Percentiles rank a stretch among this genome's conserved stretches.
phyloP scores from a whole-genome alignment of 2,329 filamentous ascomycete species.

The Clonostachys solani region DNA sequence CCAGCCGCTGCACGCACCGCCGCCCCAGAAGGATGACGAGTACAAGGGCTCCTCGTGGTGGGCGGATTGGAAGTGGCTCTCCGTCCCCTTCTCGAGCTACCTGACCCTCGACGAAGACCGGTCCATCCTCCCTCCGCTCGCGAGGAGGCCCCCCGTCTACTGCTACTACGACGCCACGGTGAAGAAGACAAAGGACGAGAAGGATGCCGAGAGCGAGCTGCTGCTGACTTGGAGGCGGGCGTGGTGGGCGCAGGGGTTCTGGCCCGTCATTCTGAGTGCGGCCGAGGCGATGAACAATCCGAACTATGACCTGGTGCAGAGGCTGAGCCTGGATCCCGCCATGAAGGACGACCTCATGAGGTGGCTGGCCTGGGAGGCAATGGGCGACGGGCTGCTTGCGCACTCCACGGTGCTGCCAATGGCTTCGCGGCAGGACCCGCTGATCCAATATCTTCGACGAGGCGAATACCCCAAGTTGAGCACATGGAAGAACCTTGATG shows the following conservation, averaged over 20 bases:
- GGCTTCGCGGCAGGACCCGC: constrained; percentile 66
- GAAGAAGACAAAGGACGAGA: constrained; percentile 57
- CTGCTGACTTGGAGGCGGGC: constrained; percentile 85
- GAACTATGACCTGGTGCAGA: constrained; percentile 67
- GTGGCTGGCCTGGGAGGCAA: constrained; percentile 91
- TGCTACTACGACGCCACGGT: constrained; percentile 79
- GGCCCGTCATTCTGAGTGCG: constrained; percentile 73
- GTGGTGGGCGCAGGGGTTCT: constrained; percentile 95
- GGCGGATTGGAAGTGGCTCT: constrained; percentile 84
- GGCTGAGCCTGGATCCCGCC: constrained; percentile 51
- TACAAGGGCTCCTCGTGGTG: constrained; percentile 80
- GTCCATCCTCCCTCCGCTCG: constrained; percentile 75
- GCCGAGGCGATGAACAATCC: constrained; percentile 82
- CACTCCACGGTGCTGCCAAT: constrained; percentile 83
- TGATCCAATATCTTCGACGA: constrained; percentile 69
- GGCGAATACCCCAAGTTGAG: constrained; percentile 73
- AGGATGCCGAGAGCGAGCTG: constrained; percentile 72
- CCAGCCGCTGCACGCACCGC: constrained; percentile 65
- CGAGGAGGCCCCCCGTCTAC: constrained; percentile 70
- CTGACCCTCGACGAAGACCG: constrained; percentile 70
- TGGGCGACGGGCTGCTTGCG: constrained; percentile 78
- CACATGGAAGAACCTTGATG: constrained; percentile 67
- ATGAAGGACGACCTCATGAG: constrained; percentile 70
- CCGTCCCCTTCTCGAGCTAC: constrained; percentile 76
- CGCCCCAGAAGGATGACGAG: constrained; percentile 73